Percentiles rank a stretch among this genome's conserved stretches.
phyloP scores from a whole-genome alignment of 495 filamentous ascomycete genomes.

The Neurospora terricola region DNA sequence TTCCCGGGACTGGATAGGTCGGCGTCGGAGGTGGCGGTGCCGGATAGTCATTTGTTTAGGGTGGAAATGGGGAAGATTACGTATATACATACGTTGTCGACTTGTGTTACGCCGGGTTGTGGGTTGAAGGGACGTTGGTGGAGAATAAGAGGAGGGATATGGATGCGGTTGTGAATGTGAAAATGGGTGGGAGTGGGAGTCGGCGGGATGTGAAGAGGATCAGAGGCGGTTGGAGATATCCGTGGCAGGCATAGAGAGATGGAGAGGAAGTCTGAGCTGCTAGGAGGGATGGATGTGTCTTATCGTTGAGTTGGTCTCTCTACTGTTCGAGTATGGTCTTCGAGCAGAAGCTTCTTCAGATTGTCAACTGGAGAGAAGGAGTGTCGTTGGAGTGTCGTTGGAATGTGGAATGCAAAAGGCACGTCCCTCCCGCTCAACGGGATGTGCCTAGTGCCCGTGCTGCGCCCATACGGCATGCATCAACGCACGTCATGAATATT shows the following conservation, averaged over 20 bases:
- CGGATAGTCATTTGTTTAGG: constrained; percentile 26
- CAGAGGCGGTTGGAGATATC: neutral
- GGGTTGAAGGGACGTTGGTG: neutral
- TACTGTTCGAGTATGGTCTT: too few relatives aligned
- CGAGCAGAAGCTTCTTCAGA: too few relatives aligned
- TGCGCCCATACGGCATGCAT: neutral
- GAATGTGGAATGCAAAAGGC: neutral
- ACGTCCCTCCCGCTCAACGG: neutral
- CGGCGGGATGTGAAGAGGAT: neutral
- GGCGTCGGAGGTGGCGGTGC: constrained; percentile 14
- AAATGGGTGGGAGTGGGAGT: neutral
- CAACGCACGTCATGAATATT: neutral
- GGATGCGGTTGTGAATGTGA: neutral
- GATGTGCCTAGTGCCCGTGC: neutral
- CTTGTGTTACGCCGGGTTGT: neutral
- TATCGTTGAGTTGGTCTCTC: too few relatives aligned
- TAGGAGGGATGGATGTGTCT: neutral
- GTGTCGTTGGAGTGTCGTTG: neutral
- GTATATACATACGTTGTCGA: constrained; percentile 23
- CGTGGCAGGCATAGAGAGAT: neutral
- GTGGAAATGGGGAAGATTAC: constrained; percentile 25
- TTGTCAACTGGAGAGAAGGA: neutral
- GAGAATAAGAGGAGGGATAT: neutral
- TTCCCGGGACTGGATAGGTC: constrained; percentile 23
- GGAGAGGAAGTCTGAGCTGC: neutral